Evolutionary conservation across 495 filamentous ascomycete species (phyloP).

Genomic region (Penicillium pancosmium): DNA sequence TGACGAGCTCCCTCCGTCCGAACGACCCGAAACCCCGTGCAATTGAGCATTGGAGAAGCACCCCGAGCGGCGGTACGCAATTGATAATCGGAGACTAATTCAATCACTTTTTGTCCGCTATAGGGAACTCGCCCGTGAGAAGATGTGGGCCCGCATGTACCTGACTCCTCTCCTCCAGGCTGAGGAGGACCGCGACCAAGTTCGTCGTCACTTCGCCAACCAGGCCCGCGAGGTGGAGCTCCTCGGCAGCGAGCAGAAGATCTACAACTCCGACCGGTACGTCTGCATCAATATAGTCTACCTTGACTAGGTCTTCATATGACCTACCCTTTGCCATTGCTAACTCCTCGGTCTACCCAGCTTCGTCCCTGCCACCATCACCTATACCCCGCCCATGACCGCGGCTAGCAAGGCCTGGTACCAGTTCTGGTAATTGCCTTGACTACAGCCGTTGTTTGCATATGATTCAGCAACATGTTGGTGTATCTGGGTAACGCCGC

Average conservation of each 20-base stretch:
- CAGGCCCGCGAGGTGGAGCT: conserved; percentile 88
- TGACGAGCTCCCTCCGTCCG: conserved; percentile 10
- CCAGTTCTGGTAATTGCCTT: conserved; percentile 7
- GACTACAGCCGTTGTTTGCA: neutral
- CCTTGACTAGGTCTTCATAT: conserved; percentile 2
- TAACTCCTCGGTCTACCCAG: conserved; percentile 24
- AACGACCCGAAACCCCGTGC: conserved; percentile 6
- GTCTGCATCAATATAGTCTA: conserved; percentile 30
- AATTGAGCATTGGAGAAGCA: conserved; percentile 10
- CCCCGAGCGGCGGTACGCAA: neutral
- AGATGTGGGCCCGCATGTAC: conserved; percentile 95
- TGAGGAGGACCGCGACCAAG: conserved; percentile 93
- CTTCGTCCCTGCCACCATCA: conserved; percentile 52
- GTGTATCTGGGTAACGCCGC: neutral
- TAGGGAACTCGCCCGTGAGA: conserved; percentile 93
- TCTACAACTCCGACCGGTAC: conserved; percentile 88
- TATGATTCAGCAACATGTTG: neutral
- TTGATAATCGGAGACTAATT: neutral
- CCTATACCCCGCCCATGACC: conserved; percentile 37
- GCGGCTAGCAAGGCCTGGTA: conserved; percentile 7
- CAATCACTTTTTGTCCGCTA: conserved; percentile 12
- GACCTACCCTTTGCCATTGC: conserved; percentile 5
- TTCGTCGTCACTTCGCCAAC: conserved; percentile 80
- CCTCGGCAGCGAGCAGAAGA: conserved; percentile 72
- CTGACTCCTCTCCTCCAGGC: conserved; percentile 91